These are phyloP conservation scores for Darksidea phi DNA, from an alignment of 495 filamentous ascomycete genomes.

Conservation along the genomic window DNA sequence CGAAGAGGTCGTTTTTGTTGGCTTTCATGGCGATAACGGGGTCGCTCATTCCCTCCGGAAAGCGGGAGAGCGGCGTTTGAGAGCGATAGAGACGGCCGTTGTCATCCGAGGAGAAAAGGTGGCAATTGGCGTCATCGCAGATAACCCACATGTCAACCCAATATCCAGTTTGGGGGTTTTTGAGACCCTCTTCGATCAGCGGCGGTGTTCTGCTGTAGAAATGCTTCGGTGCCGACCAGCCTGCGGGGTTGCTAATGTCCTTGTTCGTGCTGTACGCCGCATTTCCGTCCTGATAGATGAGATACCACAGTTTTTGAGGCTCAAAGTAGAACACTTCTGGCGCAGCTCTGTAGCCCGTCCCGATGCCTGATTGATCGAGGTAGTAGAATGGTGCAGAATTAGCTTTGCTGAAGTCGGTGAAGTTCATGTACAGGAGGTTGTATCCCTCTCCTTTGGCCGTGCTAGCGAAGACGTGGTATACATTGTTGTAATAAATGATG, in stretches of 20 bases:
- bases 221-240: slow-evolving; percentile 29
- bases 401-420: slow-evolving; percentile 33
- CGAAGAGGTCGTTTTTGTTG: slow-evolving; percentile 28
- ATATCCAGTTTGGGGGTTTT: slow-evolving; percentile 23
- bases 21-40: slow-evolving; percentile 29
- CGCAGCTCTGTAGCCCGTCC: slow-evolving; percentile 35
- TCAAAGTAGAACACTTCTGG: slow-evolving; percentile 36
- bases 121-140: slow-evolving; percentile 30
- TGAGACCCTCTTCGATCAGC: background rate
- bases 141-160: slow-evolving; percentile 40
- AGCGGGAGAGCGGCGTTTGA: slow-evolving; percentile 27
- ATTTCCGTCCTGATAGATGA: slow-evolving; percentile 36
- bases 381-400: slow-evolving; percentile 28
- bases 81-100: slow-evolving; percentile 34
- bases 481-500: slow-evolving; percentile 31
- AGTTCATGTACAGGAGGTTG: slow-evolving; percentile 35
- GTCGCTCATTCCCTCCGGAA: slow-evolving; percentile 28
- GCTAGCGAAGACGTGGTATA: slow-evolving; percentile 37
- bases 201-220: slow-evolving; percentile 30
- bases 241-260: slow-evolving; percentile 33
- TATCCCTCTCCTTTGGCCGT: slow-evolving; percentile 30
- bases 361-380: slow-evolving; percentile 33
- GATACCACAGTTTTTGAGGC: slow-evolving; percentile 36
- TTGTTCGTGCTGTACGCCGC: slow-evolving; percentile 36
- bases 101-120: slow-evolving; percentile 36